Evolutionary conservation across 148 eudicot species (phyloP).

Genomic region (Euryodendron excelsum): DNA sequence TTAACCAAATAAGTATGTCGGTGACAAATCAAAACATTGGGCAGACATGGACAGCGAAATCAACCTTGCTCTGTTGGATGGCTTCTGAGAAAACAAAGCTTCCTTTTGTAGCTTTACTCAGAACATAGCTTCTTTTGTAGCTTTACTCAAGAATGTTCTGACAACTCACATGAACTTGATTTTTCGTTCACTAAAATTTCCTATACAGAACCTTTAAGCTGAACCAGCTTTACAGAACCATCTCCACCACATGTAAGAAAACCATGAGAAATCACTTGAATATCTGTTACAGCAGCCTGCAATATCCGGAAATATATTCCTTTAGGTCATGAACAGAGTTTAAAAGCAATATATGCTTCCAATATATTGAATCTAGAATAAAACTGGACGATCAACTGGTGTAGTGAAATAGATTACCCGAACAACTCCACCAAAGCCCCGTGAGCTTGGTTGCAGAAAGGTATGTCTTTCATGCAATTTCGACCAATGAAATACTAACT

Average conservation of each 20-base stretch:
- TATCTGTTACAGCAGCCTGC: slow-evolving; percentile 87
- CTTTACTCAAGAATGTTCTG: background rate
- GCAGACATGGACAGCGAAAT: background rate
- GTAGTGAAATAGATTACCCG: slow-evolving; percentile 44
- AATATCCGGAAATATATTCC: slow-evolving; percentile 14
- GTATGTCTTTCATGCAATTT: slow-evolving; percentile 91
- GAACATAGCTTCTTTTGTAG: too few species aligned
- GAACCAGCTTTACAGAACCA: slow-evolving; percentile 65
- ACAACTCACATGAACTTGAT: background rate
- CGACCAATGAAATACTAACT: slow-evolving; percentile 86
- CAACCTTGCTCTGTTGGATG: background rate
- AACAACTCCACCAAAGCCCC: slow-evolving; percentile 80
- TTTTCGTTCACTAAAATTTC: slow-evolving; percentile 10
- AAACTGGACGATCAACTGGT: slow-evolving; percentile 3
- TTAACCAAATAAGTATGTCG: background rate
- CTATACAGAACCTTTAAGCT: slow-evolving; percentile 37
- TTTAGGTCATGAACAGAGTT: slow-evolving; percentile 15
- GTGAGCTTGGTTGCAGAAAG: slow-evolving; percentile 82
- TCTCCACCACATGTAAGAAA: slow-evolving; percentile 88
- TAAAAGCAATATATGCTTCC: background rate
- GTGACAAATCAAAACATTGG: background rate
- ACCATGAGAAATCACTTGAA: slow-evolving; percentile 69
- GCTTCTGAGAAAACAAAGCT: background rate
- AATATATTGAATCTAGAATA: background rate
- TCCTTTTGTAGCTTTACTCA: background rate